Conservation (phyloP, 2,329 filamentous ascomycete species). For the Nigrospora osmanthi region DNA sequence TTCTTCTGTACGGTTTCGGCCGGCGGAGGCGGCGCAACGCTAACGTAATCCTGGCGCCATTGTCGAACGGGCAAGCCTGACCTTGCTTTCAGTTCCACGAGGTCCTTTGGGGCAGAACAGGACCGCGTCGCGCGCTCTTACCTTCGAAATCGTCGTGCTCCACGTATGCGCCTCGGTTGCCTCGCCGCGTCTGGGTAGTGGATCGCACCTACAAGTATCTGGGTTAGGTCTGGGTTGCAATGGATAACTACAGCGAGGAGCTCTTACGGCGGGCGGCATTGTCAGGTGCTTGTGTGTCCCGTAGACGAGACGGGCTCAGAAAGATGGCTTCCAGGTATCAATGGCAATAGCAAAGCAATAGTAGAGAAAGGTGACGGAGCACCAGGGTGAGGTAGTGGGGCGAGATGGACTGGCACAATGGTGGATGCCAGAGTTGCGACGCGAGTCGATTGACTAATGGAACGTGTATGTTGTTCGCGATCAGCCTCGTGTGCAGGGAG, state of each 20-base stretch:
- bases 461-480: too few species aligned
- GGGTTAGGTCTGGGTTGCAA: background rate
- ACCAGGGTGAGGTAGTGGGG: too few species aligned
- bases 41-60: conserved; percentile 71
- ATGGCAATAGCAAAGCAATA: too few species aligned
- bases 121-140: conserved; percentile 13
- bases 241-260: background rate
- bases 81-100: background rate
- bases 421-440: too few species aligned
- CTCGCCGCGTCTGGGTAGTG: conserved; percentile 43
- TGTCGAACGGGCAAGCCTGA: conserved; percentile 81
- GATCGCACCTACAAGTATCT: conserved; percentile 14
- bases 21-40: conserved; percentile 56
- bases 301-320: too few species aligned
- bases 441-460: too few species aligned
- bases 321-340: too few species aligned
- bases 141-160: conserved; percentile 58
- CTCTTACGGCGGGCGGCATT: background rate
- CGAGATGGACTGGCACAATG: too few species aligned
- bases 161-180: conserved; percentile 46
- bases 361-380: too few species aligned
- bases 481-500: too few species aligned
- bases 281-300: background rate
- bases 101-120: background rate
- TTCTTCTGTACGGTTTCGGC: conserved; percentile 56